These are phyloP conservation scores for Zygosaccharomyces bisporus DNA, from an alignment of 805 yeast genomes.

Conservation along the genomic window DNA sequence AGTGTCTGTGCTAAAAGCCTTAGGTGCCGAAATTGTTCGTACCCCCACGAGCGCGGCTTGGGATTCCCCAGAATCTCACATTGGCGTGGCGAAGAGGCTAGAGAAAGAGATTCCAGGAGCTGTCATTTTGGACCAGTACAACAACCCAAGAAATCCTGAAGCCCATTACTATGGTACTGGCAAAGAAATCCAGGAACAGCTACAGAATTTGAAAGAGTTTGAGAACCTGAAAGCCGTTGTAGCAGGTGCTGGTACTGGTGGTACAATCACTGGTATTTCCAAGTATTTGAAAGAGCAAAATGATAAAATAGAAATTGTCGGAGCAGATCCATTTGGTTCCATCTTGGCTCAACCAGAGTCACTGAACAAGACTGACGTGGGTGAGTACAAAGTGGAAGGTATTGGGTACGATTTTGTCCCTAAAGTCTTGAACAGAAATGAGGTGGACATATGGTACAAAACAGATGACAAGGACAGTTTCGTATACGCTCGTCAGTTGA, in stretches of 20 bases:
- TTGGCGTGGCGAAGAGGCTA: conserved; percentile 78
- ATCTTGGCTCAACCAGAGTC: conserved; percentile 76
- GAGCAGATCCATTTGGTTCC: conserved; percentile 86
- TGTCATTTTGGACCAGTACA: conserved; percentile 79
- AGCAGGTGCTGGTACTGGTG: conserved; percentile 95
- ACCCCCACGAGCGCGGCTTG: conserved; percentile 92
- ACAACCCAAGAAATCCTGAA: conserved; percentile 70
- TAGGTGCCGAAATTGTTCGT: conserved; percentile 87
- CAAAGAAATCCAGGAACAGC: conserved; percentile 77
- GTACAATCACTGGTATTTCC: conserved; percentile 82
- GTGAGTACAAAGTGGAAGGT: conserved; percentile 80
- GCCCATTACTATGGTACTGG: conserved; percentile 88
- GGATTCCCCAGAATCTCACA: conserved; percentile 88
- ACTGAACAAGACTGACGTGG: conserved; percentile 50
- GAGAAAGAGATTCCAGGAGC: conserved; percentile 83
- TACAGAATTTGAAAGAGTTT: conserved; percentile 38
- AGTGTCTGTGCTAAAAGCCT: conserved; percentile 80
- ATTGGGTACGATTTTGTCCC: conserved; percentile 89
- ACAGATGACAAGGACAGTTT: conserved; percentile 81
- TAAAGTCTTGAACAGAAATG: conserved; percentile 63
- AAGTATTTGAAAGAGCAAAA: conserved; percentile 69
- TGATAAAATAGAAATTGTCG: conserved; percentile 57
- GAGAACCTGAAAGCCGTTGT: conserved; percentile 70
- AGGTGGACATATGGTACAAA: conserved; percentile 77
- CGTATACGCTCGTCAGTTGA: conserved; percentile 74